Conservation (phyloP, 108 stramenopile genomes). For the Fragilaria crotonensis region DNA sequence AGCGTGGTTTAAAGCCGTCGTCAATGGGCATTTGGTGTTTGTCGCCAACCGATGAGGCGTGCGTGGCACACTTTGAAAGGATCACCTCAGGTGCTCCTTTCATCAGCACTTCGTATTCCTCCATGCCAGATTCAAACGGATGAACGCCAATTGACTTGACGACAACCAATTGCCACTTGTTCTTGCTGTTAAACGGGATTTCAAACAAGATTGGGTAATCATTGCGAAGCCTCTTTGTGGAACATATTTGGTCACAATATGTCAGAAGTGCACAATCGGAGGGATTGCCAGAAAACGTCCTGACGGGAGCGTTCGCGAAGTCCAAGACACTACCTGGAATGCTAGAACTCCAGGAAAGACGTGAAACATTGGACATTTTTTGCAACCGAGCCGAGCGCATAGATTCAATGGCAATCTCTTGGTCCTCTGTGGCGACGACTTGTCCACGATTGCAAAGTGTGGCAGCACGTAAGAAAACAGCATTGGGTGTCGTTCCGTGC, state of each 20-base stretch:
- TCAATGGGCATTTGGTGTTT: constrained; percentile 6
- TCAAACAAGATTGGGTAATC: constrained; percentile 34
- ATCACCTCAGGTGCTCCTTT: constrained; percentile 81
- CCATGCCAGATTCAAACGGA: constrained; percentile 9
- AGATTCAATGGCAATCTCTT: not conserved
- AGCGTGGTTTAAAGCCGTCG: not conserved
- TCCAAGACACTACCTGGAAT: not conserved
- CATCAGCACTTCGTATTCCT: constrained; percentile 38
- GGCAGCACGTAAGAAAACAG: not conserved
- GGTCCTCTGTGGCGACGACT: not conserved
- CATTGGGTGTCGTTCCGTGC: not conserved
- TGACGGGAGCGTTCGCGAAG: not conserved
- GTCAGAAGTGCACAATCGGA: not conserved
- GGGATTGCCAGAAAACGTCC: not conserved
- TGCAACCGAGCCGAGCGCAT: not conserved
- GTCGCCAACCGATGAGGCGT: constrained; percentile 20
- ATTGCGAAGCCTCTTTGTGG: not conserved
- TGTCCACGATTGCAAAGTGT: not conserved
- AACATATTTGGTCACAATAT: not conserved
- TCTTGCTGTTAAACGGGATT: constrained; percentile 80
- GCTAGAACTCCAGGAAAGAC: not conserved
- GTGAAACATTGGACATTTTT: not conserved
- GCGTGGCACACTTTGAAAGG: constrained; percentile 39
- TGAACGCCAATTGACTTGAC: constrained; percentile 6
- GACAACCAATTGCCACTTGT: constrained; percentile 61